Percentiles rank a stretch among this genome's conserved stretches.
Evolutionary conservation across 371 early-diverging fungal genomes (phyloP).

Genomic region (Mucor racemosus): DNA sequence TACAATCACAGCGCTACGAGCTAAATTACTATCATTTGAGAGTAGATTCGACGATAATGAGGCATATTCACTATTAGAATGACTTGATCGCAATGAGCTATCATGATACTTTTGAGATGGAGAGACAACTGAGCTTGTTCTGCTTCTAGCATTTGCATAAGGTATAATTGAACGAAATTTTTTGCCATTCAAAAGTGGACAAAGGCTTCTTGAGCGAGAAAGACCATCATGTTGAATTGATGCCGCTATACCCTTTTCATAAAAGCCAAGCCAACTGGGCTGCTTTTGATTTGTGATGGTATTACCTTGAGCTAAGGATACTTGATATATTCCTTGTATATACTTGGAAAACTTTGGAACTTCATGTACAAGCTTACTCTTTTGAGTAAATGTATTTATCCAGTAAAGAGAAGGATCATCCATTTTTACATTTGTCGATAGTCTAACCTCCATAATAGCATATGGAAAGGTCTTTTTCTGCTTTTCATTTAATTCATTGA

Average conservation of each 20-base stretch:
- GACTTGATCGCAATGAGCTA: background rate
- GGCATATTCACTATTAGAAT: background rate
- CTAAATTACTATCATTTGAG: background rate
- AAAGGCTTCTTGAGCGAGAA: constrained; percentile 14
- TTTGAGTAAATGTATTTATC: constrained; percentile 8
- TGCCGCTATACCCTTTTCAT: constrained; percentile 88
- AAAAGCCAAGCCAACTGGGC: constrained; percentile 85
- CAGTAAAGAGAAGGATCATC: constrained; percentile 9
- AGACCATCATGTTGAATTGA: constrained; percentile 21
- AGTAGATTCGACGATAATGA: background rate
- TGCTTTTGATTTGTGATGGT: constrained; percentile 69
- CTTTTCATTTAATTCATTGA: background rate
- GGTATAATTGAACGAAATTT: background rate
- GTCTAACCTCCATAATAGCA: constrained; percentile 13
- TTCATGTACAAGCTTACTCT: constrained; percentile 2
- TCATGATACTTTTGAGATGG: background rate
- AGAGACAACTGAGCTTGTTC: background rate
- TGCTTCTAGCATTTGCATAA: background rate
- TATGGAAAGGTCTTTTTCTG: background rate
- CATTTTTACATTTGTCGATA: constrained; percentile 3
- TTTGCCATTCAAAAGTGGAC: constrained; percentile 12
- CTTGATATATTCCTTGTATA: constrained; percentile 8
- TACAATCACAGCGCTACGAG: background rate
- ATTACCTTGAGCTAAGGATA: background rate
- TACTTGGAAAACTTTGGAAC: constrained; percentile 16